These are phyloP conservation scores for Cicer chorassanicum DNA, from an alignment of 306 rosid species.

Conservation along the genomic window DNA sequence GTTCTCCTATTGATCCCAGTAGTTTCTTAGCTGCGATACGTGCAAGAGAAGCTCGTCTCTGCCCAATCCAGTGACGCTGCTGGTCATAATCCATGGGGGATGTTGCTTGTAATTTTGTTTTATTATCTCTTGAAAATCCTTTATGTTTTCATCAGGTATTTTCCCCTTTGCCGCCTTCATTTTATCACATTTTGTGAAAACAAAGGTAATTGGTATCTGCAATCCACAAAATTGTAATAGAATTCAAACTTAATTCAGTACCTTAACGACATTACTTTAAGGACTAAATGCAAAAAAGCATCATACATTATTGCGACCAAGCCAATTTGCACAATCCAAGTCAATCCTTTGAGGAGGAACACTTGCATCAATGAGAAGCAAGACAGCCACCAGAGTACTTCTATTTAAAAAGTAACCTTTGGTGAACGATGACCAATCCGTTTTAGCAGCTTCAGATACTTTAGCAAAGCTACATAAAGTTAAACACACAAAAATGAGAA, in stretches of 20 bases:
- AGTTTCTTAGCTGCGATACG: constrained; percentile 83
- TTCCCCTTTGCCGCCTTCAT: constrained; percentile 73
- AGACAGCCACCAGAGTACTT: constrained; percentile 70
- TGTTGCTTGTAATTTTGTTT: constrained; percentile 67
- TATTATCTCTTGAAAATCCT: constrained; percentile 79
- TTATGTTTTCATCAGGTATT: constrained; percentile 79
- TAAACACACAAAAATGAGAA: constrained; percentile 25
- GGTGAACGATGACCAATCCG: constrained; percentile 88
- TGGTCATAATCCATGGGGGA: constrained; percentile 95
- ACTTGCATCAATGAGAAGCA: constrained; percentile 88
- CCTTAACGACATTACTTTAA: constrained; percentile 12
- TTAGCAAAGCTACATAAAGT: constrained; percentile 71
- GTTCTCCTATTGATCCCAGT: constrained; percentile 76
- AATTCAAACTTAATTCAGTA: constrained; percentile 11
- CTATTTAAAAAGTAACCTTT: constrained; percentile 91
- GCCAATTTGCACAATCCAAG: constrained; percentile 95
- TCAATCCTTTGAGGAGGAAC: constrained; percentile 93
- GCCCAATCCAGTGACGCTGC: constrained; percentile 87
- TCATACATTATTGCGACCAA: constrained; percentile 80
- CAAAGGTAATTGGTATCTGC: constrained; percentile 87
- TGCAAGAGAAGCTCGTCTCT: constrained; percentile 89
- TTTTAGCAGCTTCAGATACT: constrained; percentile 79
- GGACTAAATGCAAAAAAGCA: constrained; percentile 24
- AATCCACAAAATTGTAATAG: constrained; percentile 28
- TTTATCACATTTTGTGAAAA: constrained; percentile 94